Conservation (phyloP, 2,329 filamentous ascomycete species). For the Aspergillus cejpii region DNA sequence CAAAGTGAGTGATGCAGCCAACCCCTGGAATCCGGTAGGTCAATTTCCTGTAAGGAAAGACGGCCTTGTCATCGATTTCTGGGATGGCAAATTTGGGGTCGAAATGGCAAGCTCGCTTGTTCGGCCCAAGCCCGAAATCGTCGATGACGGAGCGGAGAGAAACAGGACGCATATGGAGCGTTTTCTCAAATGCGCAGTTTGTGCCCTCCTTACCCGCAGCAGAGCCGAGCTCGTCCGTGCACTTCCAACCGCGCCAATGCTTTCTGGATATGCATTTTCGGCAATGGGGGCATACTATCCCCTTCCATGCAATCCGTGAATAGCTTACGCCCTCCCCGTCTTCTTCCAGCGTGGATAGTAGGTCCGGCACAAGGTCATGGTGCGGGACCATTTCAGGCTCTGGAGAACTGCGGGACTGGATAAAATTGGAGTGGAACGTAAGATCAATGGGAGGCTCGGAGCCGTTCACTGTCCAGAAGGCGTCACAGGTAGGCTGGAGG, state of each 20-base stretch:
- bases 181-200: conserved; percentile 46
- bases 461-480: conserved; percentile 50
- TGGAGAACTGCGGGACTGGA: conserved; percentile 49
- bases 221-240: conserved; percentile 28
- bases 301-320: conserved; percentile 50
- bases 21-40: conserved; percentile 29
- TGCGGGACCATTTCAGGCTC: conserved; percentile 30
- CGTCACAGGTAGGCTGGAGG: conserved; percentile 45
- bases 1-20: conserved; percentile 51
- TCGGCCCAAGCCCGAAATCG: conserved; percentile 26
- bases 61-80: conserved; percentile 26
- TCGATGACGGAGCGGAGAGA: conserved; percentile 31
- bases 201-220: conserved; percentile 29
- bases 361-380: conserved; percentile 37
- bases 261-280: conserved; percentile 55
- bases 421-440: conserved; percentile 52
- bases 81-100: conserved; percentile 24
- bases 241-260: conserved; percentile 58
- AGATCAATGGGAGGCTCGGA: conserved; percentile 25
- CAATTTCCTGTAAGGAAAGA: conserved; percentile 28
- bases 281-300: conserved; percentile 62
- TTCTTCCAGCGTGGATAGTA: conserved; percentile 35
- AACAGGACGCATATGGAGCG: conserved; percentile 18
- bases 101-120: conserved; percentile 23
- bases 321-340: conserved; percentile 41